A percentile compares a stretch with the other conserved stretches of the same genome.
phyloP scores from a whole-genome alignment of 129 eudicot genomes.

The Gnaphalium uliginosum region DNA sequence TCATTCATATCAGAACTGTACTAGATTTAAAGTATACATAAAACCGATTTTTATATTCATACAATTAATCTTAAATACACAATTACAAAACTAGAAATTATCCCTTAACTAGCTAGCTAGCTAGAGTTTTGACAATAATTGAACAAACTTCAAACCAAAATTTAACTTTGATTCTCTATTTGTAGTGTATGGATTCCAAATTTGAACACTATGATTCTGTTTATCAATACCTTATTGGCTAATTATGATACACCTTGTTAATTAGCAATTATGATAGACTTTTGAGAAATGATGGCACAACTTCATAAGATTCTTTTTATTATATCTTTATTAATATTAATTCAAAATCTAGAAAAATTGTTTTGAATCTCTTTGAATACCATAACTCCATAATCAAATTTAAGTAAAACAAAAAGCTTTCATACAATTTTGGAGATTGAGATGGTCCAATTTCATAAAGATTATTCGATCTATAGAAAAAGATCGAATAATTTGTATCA shows the following conservation, averaged over 20 bases:
- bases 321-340: too few relatives aligned
- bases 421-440: background rate
- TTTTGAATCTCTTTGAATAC: background rate
- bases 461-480: too few relatives aligned
- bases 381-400: background rate
- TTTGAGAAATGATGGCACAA: conserved; percentile 27
- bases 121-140: conserved; percentile 10
- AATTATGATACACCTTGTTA: background rate
- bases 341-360: background rate
- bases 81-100: background rate
- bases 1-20: background rate
- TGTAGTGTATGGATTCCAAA: conserved; percentile 1
- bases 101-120: background rate
- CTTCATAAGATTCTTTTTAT: background rate
- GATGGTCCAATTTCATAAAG: conserved; percentile 5
- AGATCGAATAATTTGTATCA: too few relatives aligned
- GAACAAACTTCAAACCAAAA: too few relatives aligned
- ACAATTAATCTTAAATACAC: background rate
- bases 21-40: background rate
- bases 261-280: conserved; percentile 26
- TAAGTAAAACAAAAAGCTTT: background rate
- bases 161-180: background rate
- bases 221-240: conserved; percentile 1
- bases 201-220: background rate
- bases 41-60: background rate